Percentiles rank a stretch among this genome's conserved stretches.
phyloP scores from a whole-genome alignment of 208 protist species.

The Wallacemonas sp. region DNA sequence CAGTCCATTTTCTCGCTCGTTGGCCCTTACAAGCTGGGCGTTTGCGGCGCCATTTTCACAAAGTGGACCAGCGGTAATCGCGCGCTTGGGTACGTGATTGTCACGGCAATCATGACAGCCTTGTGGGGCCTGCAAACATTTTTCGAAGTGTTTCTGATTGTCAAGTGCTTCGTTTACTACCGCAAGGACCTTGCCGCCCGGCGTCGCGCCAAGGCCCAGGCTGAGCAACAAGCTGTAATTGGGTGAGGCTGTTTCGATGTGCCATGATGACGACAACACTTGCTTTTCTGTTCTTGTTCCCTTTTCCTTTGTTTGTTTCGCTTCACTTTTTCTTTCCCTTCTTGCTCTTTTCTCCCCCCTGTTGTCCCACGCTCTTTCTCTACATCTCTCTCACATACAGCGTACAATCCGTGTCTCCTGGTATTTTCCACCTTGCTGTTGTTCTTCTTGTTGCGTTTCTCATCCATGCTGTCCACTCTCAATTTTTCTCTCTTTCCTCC shows the following conservation, averaged over 20 bases:
- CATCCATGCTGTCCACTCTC: no score
- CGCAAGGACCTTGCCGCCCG: conserved; percentile 60
- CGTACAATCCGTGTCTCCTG: background rate
- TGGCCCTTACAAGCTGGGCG: conserved; percentile 41
- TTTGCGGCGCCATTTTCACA: conserved; percentile 50
- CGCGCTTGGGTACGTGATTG: conserved; percentile 25
- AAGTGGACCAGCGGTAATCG: conserved; percentile 37
- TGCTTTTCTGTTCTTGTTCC: conserved; percentile 10
- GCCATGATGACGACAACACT: background rate
- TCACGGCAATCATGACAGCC: conserved; percentile 49
- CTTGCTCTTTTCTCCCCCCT: background rate
- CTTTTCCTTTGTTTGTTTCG: conserved; percentile 16
- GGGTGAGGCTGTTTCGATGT: conserved; percentile 8
- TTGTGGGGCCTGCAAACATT: conserved; percentile 49
- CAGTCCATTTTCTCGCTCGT: conserved; percentile 58
- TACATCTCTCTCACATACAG: background rate
- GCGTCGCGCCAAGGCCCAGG: conserved; percentile 29
- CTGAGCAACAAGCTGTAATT: conserved; percentile 5
- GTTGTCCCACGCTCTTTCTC: background rate
- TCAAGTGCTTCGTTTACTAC: conserved; percentile 63
- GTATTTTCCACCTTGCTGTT: no score
- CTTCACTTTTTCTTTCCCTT: background rate
- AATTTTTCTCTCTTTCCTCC: no score
- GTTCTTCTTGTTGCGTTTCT: no score
- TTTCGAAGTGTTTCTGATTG: conserved; percentile 49